Percentiles rank a stretch among this genome's conserved stretches.
Evolutionary conservation across 2,329 filamentous ascomycete species (phyloP).

Genomic region (Fulvia fulva): DNA sequence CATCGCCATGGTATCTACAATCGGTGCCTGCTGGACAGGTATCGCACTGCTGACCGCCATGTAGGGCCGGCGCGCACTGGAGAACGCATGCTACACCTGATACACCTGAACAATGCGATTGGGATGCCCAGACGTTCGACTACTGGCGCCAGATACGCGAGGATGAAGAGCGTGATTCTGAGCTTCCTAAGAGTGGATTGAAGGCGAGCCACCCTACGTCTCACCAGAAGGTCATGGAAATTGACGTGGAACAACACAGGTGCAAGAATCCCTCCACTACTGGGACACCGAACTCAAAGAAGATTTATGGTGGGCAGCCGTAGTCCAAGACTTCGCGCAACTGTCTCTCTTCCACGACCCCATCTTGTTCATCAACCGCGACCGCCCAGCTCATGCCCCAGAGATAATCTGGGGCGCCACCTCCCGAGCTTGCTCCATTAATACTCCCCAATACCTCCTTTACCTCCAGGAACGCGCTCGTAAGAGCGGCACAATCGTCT

Average conservation of each 20-base stretch:
- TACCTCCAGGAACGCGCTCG: slow-evolving; percentile 34
- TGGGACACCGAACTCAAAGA: slow-evolving; percentile 28
- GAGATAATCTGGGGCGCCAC: slow-evolving; percentile 27
- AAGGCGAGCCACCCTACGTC: slow-evolving; percentile 11
- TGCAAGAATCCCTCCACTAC: slow-evolving; percentile 27
- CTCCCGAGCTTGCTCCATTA: slow-evolving; percentile 37
- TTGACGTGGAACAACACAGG: slow-evolving; percentile 7
- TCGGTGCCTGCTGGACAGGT: neutral
- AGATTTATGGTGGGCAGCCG: slow-evolving; percentile 38
- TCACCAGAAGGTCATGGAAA: neutral
- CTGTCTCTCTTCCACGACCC: slow-evolving; percentile 18
- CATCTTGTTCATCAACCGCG: slow-evolving; percentile 20
- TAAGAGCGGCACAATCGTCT: slow-evolving; percentile 25
- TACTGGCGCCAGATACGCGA: slow-evolving; percentile 37
- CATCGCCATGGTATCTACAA: slow-evolving; percentile 40
- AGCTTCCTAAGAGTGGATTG: slow-evolving; percentile 22
- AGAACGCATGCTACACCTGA: slow-evolving; percentile 38
- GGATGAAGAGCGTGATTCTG: slow-evolving; percentile 27
- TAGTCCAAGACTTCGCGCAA: slow-evolving; percentile 34
- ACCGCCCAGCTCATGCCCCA: slow-evolving; percentile 20
- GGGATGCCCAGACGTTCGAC: slow-evolving; percentile 44
- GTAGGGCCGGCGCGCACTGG: slow-evolving; percentile 49
- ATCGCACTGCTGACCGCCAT: neutral
- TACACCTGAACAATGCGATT: slow-evolving; percentile 35
- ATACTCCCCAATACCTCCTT: slow-evolving; percentile 37